Percentiles rank a stretch among this genome's conserved stretches.
Conservation (phyloP, 1,284 basidiomycete genomes). For the Leccinum fuscescens region DNA sequence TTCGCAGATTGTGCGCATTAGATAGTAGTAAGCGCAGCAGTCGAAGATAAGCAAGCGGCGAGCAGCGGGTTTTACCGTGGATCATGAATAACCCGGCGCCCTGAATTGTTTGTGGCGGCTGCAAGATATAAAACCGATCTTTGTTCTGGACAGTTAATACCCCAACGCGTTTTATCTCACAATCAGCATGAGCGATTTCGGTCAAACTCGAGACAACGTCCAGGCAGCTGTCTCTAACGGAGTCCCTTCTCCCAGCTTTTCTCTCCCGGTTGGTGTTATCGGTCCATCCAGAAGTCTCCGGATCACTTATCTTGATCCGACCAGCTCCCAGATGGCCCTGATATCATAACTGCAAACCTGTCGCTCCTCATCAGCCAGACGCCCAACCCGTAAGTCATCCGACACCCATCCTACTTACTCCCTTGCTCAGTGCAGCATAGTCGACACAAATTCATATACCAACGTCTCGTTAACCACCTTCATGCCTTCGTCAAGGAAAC, state of each 20-base stretch:
- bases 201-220: slow-evolving; percentile 9
- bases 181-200: slow-evolving; percentile 15
- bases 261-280: slow-evolving; percentile 31
- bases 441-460: slow-evolving; percentile 48
- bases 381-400: background rate
- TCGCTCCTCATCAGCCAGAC: slow-evolving; percentile 39
- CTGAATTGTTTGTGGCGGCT: too few relatives aligned
- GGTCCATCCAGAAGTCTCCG: background rate
- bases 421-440: slow-evolving; percentile 24
- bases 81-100: background rate
- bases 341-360: slow-evolving; percentile 57
- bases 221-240: slow-evolving; percentile 34
- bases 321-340: slow-evolving; percentile 50
- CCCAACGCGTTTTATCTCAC: background rate
- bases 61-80: background rate
- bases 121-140: background rate
- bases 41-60: background rate
- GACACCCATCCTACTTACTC: background rate
- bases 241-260: slow-evolving; percentile 28
- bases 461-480: slow-evolving; percentile 55
- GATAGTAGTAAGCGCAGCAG: background rate
- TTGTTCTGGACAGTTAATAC: background rate
- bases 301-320: slow-evolving; percentile 5
- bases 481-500: slow-evolving; percentile 76
- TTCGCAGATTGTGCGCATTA: slow-evolving; percentile 1